A percentile compares a stretch with the other conserved stretches of the same genome.
Evolutionary conservation across 768 basidiomycete species (phyloP).

Genomic region (Mycena sanguinolenta): DNA sequence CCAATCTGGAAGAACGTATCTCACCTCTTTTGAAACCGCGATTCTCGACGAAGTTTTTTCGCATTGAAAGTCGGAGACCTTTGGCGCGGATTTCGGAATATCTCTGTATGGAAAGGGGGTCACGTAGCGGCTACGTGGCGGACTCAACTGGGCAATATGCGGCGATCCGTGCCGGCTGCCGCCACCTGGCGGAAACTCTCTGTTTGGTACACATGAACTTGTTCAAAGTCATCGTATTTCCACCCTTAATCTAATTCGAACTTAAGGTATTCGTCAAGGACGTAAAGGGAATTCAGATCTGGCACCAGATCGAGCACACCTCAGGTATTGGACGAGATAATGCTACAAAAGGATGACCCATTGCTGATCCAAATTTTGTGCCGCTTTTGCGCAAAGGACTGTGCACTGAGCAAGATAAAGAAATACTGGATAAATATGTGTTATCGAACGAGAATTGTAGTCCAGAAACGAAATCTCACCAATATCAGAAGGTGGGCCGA

Average conservation of each 20-base stretch:
- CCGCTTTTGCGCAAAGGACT: too few relatives aligned
- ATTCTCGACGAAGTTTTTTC: conserved; percentile 31
- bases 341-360: conserved; percentile 34
- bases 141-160: conserved; percentile 24
- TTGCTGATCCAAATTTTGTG: too few relatives aligned
- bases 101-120: conserved; percentile 18
- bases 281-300: too few relatives aligned
- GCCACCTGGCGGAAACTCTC: not conserved
- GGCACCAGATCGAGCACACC: not conserved
- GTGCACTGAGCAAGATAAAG: too few relatives aligned
- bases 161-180: conserved; percentile 20
- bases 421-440: too few relatives aligned
- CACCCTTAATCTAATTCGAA: too few relatives aligned
- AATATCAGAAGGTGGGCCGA: too few relatives aligned
- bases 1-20: not conserved
- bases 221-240: too few relatives aligned
- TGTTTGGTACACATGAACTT: too few relatives aligned
- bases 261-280: too few relatives aligned
- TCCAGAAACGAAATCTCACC: too few relatives aligned
- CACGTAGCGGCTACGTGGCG: not conserved
- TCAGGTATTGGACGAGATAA: conserved; percentile 22
- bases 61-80: conserved; percentile 18
- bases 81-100: conserved; percentile 25
- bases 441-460: too few relatives aligned
- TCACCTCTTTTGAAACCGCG: conserved; percentile 12